Evolutionary conservation across 148 eudicot genomes (phyloP), one percentile per base, ranked within the genome.

Genomic region (Persicaria tinctoria): DNA sequence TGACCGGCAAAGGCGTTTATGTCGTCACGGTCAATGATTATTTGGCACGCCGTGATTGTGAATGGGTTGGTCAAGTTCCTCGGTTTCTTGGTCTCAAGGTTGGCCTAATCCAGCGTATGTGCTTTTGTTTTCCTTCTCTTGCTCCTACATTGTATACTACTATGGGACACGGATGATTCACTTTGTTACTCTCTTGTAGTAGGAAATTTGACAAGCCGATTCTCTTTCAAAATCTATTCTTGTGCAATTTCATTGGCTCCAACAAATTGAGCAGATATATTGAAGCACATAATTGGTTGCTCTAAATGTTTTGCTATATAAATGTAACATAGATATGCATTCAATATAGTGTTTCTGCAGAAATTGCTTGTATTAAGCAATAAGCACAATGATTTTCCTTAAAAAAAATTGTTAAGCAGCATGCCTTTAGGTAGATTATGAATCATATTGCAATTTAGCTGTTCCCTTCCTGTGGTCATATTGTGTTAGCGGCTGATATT

Each of bases 51-150:
- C 86, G 97, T 82, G 98, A 95, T 82, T 95, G 97, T 80, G 98
- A 95, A 81, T 95, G 98, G 98, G 98, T 95, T 82, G 98, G 98
- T 84, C 98, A 95, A 86, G 96, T 95, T 73, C 93, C 93, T 57
- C 90, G 98, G 69, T 95, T 95, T 80, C 98, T 95, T 44, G 98
- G 98, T 77, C 81, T 95, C 85, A 92, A 89, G 85, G 94, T 95
- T 79, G 98, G 98, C 88, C 89, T 95, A 77, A 87, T 95, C 78
- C 98, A 95, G 76, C 98, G 98, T 94, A 92, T 70, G 94, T 78
- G 54, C 72, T 79, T 80, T 77, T 49, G 44, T 44, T 27, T 45
- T 78, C 23, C 38, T 0, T 73, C 59, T 17, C 63, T 72, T 3
- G 38, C 63, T 20, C 32, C 18, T 20, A 18, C 38, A 18, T 57